phyloP scores from a whole-genome alignment of 495 filamentous ascomycete species.

The Parathielavia appendiculata region DNA sequence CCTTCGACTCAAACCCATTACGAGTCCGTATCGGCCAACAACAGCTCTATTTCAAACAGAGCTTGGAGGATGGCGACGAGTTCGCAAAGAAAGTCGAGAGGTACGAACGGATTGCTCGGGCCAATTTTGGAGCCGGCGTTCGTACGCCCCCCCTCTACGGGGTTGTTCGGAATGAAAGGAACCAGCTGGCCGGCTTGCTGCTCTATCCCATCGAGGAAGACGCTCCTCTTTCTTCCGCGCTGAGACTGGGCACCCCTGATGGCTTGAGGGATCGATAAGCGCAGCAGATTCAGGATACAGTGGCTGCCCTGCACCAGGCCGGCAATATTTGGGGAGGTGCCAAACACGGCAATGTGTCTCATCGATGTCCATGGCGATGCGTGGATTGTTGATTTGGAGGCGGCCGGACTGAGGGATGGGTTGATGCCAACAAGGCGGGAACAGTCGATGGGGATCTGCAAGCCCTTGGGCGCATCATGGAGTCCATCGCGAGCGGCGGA shows the following conservation, averaged over 20 bases:
- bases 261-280: conserved; percentile 10
- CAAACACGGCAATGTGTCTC: conserved; percentile 41
- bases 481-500: not conserved
- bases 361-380: conserved; percentile 37
- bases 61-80: not conserved
- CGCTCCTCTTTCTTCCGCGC: not conserved
- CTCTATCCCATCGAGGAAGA: conserved; percentile 1
- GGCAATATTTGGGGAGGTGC: conserved; percentile 34
- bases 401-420: conserved; percentile 39
- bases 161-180: not conserved
- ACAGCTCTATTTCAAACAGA: not conserved
- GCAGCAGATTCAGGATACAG: not conserved
- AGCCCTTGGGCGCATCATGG: conserved; percentile 12
- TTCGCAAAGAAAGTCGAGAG: not conserved
- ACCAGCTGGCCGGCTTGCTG: conserved; percentile 4
- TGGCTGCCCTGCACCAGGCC: conserved; percentile 3
- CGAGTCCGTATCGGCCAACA: conserved; percentile 1
- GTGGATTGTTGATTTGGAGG: conserved; percentile 46
- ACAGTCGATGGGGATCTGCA: conserved; percentile 38
- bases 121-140: not conserved
- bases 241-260: conserved; percentile 2
- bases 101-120: not conserved
- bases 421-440: conserved; percentile 32
- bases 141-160: conserved; percentile 4
- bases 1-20: not conserved